Conservation (phyloP, 1,139 yeast genomes). For the Geotrichum histeridarum region DNA sequence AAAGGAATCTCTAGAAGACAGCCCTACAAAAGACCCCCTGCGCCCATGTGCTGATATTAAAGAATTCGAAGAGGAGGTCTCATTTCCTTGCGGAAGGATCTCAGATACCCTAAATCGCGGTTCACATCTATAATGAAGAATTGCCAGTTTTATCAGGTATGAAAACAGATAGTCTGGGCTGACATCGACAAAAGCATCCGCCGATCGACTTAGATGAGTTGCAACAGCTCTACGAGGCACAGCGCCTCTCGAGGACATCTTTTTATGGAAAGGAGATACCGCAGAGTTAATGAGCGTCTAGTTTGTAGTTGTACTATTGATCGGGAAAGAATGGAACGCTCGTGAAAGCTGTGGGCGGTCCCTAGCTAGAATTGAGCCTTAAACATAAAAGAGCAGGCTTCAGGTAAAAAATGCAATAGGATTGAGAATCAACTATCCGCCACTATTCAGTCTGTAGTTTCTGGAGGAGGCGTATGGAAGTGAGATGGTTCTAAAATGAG, state of each 20-base stretch:
- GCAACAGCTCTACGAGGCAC: slow-evolving; percentile 13
- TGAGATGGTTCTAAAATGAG: background rate
- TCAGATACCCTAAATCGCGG: slow-evolving; percentile 28
- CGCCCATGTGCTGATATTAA: slow-evolving; percentile 9
- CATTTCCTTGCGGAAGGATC: background rate
- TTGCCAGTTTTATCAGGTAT: slow-evolving; percentile 33
- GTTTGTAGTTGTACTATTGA: no score
- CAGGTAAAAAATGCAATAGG: background rate
- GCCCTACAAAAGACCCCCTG: slow-evolving; percentile 12
- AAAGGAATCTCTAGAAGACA: background rate
- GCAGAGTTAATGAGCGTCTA: no score
- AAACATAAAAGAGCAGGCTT: no score
- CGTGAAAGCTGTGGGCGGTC: no score
- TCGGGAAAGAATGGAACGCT: no score
- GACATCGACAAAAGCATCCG: slow-evolving; percentile 18
- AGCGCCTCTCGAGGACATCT: slow-evolving; percentile 5
- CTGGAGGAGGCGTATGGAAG: background rate
- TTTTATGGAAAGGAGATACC: background rate
- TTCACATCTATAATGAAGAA: slow-evolving; percentile 34
- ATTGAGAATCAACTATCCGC: no score
- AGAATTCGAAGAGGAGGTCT: background rate
- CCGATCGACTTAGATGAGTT: background rate
- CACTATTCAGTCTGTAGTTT: background rate
- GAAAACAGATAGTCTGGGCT: slow-evolving; percentile 33
- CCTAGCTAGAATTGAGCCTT: no score